Evolutionary conservation across 257 asterid genomes (phyloP).

Genomic region (Henckelia pumila): DNA sequence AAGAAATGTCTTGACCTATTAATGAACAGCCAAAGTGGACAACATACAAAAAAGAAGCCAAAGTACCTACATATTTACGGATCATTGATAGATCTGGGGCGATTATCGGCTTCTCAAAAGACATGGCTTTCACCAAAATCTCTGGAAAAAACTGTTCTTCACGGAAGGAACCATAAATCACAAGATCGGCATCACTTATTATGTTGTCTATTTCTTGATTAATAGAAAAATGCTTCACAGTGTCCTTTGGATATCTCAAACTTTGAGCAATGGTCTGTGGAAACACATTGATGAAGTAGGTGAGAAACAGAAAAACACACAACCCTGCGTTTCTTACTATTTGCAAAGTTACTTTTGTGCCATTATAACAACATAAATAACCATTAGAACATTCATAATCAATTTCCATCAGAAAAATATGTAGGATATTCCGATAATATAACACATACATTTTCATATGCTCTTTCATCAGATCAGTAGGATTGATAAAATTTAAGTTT

Average conservation of each 20-base stretch:
- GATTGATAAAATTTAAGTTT: background rate
- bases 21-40: background rate
- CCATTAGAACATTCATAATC: background rate
- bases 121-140: constrained; percentile 82
- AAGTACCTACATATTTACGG: constrained; percentile 67
- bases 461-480: background rate
- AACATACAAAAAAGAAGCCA: background rate
- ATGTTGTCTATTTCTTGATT: constrained; percentile 44
- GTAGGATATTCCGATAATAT: background rate
- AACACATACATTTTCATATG: background rate
- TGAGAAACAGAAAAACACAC: background rate
- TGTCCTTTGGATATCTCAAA: constrained; percentile 68
- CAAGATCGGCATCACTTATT: constrained; percentile 60
- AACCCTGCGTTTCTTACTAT: background rate
- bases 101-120: constrained; percentile 69
- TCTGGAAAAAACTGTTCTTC: constrained; percentile 76
- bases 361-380: background rate
- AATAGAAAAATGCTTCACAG: constrained; percentile 50
- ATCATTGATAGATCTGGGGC: constrained; percentile 77
- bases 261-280: constrained; percentile 65
- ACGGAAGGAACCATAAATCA: constrained; percentile 80
- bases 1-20: background rate
- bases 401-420: background rate
- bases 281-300: constrained; percentile 14
- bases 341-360: background rate